Percentiles rank a stretch among this genome's conserved stretches.
Evolutionary conservation across 331 rosid genomes (phyloP).

Genomic region (Rosa hybrid): DNA sequence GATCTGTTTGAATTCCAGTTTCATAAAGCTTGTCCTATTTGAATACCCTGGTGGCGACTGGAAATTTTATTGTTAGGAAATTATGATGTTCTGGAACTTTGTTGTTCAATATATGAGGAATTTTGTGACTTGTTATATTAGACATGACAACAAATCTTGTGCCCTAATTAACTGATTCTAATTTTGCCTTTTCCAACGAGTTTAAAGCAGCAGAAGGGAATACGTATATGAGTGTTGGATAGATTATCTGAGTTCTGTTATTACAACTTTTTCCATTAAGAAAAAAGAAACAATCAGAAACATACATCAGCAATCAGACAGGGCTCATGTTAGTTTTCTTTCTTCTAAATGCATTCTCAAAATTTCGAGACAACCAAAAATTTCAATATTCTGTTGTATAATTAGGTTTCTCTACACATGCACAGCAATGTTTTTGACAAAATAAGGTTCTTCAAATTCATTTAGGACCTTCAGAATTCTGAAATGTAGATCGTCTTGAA

Average conservation of each 20-base stretch:
- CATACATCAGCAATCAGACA: background rate
- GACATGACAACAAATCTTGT: background rate
- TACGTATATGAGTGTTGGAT: background rate
- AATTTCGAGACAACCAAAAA: too few species aligned
- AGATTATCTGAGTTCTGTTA: background rate
- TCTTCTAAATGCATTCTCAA: background rate
- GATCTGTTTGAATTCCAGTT: background rate
- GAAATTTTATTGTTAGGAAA: background rate
- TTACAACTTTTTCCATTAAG: background rate
- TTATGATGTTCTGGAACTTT: background rate
- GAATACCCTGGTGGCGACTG: background rate
- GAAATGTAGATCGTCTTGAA: too few species aligned
- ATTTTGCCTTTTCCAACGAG: background rate
- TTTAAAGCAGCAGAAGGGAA: background rate
- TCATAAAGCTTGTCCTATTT: background rate
- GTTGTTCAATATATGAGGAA: background rate
- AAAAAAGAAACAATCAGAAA: background rate
- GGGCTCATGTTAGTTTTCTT: too few species aligned
- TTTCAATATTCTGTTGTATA: background rate
- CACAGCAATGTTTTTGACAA: background rate
- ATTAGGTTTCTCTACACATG: background rate
- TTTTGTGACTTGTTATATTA: constrained; percentile 1
- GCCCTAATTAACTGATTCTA: background rate
- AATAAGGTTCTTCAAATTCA: too few species aligned
- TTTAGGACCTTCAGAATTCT: too few species aligned